Base-by-base conservation (phyloP, 2,329 filamentous ascomycete species). In the Sporothrix pseudoabietina region DNA sequence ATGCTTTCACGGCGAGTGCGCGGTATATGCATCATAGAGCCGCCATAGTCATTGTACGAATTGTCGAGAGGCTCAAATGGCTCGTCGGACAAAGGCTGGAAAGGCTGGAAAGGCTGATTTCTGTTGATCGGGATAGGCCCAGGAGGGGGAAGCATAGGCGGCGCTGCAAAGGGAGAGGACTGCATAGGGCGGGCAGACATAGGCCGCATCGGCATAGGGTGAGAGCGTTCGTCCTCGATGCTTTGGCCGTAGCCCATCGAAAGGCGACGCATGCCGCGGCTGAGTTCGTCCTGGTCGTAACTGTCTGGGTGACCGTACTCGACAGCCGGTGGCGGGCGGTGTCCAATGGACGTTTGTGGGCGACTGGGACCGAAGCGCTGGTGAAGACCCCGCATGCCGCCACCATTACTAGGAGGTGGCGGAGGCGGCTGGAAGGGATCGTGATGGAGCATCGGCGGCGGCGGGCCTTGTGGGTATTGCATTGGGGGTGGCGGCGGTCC, bases 141-240 rank as follows among this genome's bases (percentile, higher is more conserved):
- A 32, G 59, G 35, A 52, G 69, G 32, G 26, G 66, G 66, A 26
- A 55, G 68, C 68, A 57, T n/a, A 4, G 80, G 76, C 3, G 80
- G 79, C 1, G 80, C 79, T 1, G 78, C 77, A 44, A 79, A 79
- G 6, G 79, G 77, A 39, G 75, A 80, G 32, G 71, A 65, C 3
- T 74, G 70, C 12, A 77, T 78, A 9, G 82, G 83, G 16, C 84
- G 80, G 66, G 78, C 77, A 10, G 80, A 79, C 4, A 85, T 85
- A 12, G 86, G 86, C 30, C 87, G 86, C 85, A 87, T 87, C 41
- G 81, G 80, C 69, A 72, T 19, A 10, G 16, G n/a, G 19, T 44
- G 71, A 10, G 77, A 79, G 44, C 83, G 82, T 70, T 86, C 85
- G 1, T 86, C 83, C 0, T 84, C 82, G 8, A 80, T 78, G 72